Evolutionary conservation across 352 stramenopile genomes (phyloP).

Genomic region (Globisporangium heterothallicum): DNA sequence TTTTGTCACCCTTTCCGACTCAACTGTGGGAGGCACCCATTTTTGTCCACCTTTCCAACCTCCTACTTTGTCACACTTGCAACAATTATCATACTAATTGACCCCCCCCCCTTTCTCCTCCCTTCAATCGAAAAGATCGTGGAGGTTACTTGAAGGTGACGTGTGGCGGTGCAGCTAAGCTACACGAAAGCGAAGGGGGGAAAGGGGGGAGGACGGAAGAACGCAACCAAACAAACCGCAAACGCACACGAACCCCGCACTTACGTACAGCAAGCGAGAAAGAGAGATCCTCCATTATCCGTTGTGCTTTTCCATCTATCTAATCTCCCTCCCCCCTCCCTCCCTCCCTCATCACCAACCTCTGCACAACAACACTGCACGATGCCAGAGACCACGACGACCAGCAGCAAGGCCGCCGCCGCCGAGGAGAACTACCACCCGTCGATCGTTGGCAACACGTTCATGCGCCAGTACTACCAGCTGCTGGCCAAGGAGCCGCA

Average conservation of each 20-base stretch:
- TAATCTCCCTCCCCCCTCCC: constrained; percentile 2
- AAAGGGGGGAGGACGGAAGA: constrained; percentile 1
- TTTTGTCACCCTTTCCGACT: neutral
- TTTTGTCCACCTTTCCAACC: neutral
- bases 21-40: neutral
- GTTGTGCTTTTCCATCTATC: too few species aligned
- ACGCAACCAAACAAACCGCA: neutral
- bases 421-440: constrained; percentile 43
- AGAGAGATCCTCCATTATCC: too few species aligned
- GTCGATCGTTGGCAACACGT: constrained; percentile 74
- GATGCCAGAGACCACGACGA: neutral
- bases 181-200: neutral
- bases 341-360: neutral
- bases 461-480: constrained; percentile 89
- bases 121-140: constrained; percentile 5
- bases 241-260: neutral
- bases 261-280: neutral
- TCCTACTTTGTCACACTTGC: neutral
- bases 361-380: too few species aligned
- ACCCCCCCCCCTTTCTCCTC: neutral
- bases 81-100: neutral
- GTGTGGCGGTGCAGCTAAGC: neutral
- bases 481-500: constrained; percentile 80
- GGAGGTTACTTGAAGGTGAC: constrained; percentile 6
- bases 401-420: constrained; percentile 21